Evolutionary conservation across 345 rosid genomes (phyloP).

Genomic region (Gossypium turneri): DNA sequence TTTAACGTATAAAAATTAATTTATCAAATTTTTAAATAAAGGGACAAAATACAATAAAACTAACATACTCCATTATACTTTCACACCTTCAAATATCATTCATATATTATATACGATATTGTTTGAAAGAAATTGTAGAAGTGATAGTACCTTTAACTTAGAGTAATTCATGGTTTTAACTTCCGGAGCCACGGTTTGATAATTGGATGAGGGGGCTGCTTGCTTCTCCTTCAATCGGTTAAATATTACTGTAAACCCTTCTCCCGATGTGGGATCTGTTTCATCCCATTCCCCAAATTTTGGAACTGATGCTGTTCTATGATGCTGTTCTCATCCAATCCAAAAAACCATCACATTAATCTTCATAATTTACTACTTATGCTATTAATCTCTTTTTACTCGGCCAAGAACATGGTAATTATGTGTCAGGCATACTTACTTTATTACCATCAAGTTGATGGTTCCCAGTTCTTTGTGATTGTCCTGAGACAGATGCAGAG

Average conservation of each 20-base stretch:
- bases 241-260: slow-evolving; percentile 48
- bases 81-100: no score
- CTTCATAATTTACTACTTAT: no score
- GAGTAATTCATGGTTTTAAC: neutral
- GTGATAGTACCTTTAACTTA: slow-evolving; percentile 10
- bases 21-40: no score
- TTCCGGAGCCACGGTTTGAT: neutral
- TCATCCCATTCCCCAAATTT: slow-evolving; percentile 70
- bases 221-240: slow-evolving; percentile 44
- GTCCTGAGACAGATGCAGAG: slow-evolving; percentile 16
- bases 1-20: no score
- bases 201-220: neutral
- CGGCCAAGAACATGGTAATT: no score
- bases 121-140: no score
- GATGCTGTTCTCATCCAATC: slow-evolving; percentile 27
- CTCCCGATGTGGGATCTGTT: slow-evolving; percentile 46
- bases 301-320: slow-evolving; percentile 38
- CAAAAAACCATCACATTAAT: neutral
- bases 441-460: slow-evolving; percentile 14
- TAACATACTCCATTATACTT: no score
- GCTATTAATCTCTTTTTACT: no score
- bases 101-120: no score
- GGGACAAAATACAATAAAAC: rapidly evolving
- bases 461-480: slow-evolving; percentile 23
- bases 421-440: slow-evolving; percentile 10